Conservation (phyloP, 2,329 filamentous ascomycete species). For the Pyricularia sp. region DNA sequence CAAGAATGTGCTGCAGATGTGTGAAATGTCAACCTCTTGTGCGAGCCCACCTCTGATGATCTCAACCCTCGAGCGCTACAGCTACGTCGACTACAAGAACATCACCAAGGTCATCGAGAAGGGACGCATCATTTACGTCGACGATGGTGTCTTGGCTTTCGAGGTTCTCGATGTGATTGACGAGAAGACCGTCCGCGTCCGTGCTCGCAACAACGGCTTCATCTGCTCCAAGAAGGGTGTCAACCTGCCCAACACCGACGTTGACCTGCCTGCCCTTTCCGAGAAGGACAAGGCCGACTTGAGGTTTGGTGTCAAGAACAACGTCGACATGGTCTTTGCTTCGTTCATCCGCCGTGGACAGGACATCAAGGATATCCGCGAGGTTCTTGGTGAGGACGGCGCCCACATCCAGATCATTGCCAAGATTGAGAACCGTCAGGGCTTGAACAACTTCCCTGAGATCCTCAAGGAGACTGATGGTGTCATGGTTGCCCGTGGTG, state of each 20-base stretch:
- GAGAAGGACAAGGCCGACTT: conserved; percentile 97
- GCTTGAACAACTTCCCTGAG: conserved; percentile 98
- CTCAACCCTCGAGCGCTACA: conserved; percentile 18
- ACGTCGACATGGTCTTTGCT: conserved; percentile 97
- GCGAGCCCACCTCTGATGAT: background rate
- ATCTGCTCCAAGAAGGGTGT: conserved; percentile 99
- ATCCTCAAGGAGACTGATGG: conserved; percentile 93
- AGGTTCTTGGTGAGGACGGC: conserved; percentile 80
- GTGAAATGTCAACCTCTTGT: background rate
- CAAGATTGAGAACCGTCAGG: conserved; percentile 99
- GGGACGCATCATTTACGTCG: conserved; percentile 91
- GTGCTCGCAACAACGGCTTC: conserved; percentile 92
- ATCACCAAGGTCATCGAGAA: conserved; percentile 94
- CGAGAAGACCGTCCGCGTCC: conserved; percentile 75
- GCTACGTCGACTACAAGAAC: conserved; percentile 99
- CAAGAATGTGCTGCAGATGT: background rate
- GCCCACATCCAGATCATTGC: conserved; percentile 98
- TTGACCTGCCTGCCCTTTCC: conserved; percentile 91
- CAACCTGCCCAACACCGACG: conserved; percentile 96
- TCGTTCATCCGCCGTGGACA: conserved; percentile 93
- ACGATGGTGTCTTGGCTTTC: conserved; percentile 95
- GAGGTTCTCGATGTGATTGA: conserved; percentile 81
- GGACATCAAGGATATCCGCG: conserved; percentile 86
- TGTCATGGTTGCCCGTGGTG: conserved; percentile 99
- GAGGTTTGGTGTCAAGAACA: conserved; percentile 93